Evolutionary conservation across 108 stramenopile species (phyloP), one percentile per base, ranked within the genome.

Genomic region (Nitzschia palea): DNA sequence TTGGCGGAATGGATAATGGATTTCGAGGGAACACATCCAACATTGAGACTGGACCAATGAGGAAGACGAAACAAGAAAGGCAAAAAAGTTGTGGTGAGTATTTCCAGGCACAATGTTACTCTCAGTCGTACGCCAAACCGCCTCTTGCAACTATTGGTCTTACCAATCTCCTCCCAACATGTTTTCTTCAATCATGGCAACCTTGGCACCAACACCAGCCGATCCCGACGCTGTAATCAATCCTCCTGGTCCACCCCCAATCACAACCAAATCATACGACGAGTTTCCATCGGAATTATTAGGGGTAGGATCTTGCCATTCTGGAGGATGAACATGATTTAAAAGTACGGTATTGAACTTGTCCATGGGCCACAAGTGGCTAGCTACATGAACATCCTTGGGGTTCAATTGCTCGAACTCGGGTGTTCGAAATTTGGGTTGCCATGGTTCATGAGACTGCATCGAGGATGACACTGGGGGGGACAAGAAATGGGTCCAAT

Each of bases 1-100:
- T 81, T 80, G 15, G 94, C 90, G n/a, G 76, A 76, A 60, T 77
- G 79, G 54, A 97, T 83, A 26, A 97, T 79, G 15, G 93, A 73
- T 71, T 95, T 95, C 34, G 79, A 80, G 26, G 95, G 95, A n/a
- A 97, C 91, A 75, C 96, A 97, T 28, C 96, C 96, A 33, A 89
- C 82, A 71, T 94, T 94, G n/a, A 94, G 73, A 64, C 59, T 56
- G 88, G 43, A 6, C 17, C 26, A 18, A 20, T 77, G n/a, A 23
- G 9, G 22, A n/a, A n/a, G n/a, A n/a, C n/a, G 23, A 25, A 23
- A n/a, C n/a, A 37, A 34, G 22, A 48, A 51, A 10, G 43, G 62
- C 3, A 61, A 61, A 27, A 25, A 22, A 61, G 25, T 48, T 4
- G 45, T 6, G 14, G 36, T 9, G 45, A 25, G 29, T 26, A 27